phyloP scores from a whole-genome alignment of 805 yeast genomes.

The Blastobotrys mokoenaii region DNA sequence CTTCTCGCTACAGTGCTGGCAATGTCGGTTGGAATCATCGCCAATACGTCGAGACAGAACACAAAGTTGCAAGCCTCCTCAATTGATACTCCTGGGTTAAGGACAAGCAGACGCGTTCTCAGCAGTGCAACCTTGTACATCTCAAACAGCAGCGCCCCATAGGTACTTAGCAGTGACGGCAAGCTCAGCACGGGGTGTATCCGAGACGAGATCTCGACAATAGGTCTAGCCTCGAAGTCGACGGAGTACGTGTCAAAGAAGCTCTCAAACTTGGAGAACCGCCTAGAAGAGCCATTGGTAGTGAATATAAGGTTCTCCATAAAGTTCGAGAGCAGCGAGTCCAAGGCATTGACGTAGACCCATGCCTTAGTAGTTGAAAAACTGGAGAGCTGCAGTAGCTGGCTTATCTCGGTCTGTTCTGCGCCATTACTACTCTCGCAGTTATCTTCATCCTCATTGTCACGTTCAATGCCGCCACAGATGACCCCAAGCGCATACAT shows the following conservation, averaged over 20 bases:
- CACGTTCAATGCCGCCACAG: constrained; percentile 4
- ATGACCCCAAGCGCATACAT: constrained; percentile 62
- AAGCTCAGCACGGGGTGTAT: constrained; percentile 31
- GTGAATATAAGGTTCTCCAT: background rate
- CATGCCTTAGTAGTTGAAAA: constrained; percentile 15
- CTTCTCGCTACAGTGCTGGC: constrained; percentile 7
- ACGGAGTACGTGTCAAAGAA: constrained; percentile 17
- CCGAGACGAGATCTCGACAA: constrained; percentile 24
- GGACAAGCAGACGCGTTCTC: constrained; percentile 46
- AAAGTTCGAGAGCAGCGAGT: constrained; percentile 13
- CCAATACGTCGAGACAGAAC: constrained; percentile 51
- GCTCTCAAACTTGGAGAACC: constrained; percentile 6
- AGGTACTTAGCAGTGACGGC: constrained; percentile 35
- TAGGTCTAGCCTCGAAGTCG: constrained; percentile 25
- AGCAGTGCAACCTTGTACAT: constrained; percentile 56
- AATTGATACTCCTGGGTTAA: constrained; percentile 21
- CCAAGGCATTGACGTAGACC: constrained; percentile 33
- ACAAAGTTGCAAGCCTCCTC: constrained; percentile 41
- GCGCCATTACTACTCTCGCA: constrained; percentile 3
- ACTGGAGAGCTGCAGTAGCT: too few relatives aligned
- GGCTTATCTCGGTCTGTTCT: too few relatives aligned
- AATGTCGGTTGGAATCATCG: constrained; percentile 54
- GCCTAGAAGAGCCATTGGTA: background rate
- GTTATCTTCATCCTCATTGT: background rate
- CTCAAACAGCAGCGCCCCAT: constrained; percentile 61